phyloP scores from a whole-genome alignment of 805 yeast genomes.

The Komagataella pseudopastoris region DNA sequence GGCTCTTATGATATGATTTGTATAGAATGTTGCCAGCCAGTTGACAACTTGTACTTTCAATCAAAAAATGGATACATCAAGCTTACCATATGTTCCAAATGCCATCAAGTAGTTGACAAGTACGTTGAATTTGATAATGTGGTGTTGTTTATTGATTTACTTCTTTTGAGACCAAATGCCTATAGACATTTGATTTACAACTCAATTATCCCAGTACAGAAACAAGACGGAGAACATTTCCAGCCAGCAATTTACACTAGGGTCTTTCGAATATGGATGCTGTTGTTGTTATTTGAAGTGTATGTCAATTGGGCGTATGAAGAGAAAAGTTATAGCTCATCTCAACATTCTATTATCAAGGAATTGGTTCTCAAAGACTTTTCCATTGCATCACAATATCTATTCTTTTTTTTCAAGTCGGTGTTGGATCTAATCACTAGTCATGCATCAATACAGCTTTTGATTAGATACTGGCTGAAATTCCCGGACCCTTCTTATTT shows the following conservation, averaged over 20 bases:
- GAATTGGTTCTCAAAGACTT: constrained; percentile 19
- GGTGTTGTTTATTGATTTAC: constrained; percentile 67
- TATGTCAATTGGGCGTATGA: constrained; percentile 87
- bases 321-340: constrained; percentile 33
- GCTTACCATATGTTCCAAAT: constrained; percentile 59
- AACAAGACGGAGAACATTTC: background rate
- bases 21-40: constrained; percentile 69
- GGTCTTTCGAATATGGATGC: constrained; percentile 33
- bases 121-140: constrained; percentile 87
- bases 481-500: constrained; percentile 13
- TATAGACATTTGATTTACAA: constrained; percentile 81
- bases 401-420: constrained; percentile 40
- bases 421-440: constrained; percentile 16
- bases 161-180: constrained; percentile 78
- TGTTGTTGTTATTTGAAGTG: constrained; percentile 72
- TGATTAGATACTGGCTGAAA: constrained; percentile 17
- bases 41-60: constrained; percentile 49
- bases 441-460: constrained; percentile 16
- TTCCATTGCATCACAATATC: constrained; percentile 35
- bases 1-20: constrained; percentile 56
- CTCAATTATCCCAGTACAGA: constrained; percentile 21
- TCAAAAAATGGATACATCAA: constrained; percentile 72
- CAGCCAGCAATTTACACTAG: constrained; percentile 1
- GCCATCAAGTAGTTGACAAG: constrained; percentile 71
- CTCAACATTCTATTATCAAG: constrained; percentile 8